phyloP scores from a whole-genome alignment of 2,329 filamentous ascomycete genomes.

The Fusarium coicis region DNA sequence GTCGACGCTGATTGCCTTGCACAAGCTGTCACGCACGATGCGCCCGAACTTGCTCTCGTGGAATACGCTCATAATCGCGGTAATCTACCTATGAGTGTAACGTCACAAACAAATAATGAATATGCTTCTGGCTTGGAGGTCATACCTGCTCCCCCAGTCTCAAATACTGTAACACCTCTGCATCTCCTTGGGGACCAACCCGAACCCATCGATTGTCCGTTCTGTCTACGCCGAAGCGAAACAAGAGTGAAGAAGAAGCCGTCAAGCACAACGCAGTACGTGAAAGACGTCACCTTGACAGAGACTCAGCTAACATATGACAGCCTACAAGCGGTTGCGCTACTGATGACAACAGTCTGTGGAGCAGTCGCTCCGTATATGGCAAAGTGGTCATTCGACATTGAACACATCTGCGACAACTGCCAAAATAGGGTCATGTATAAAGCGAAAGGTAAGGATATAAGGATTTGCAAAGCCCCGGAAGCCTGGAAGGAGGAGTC shows the following conservation, averaged over 20 bases:
- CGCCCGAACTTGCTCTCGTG: not conserved
- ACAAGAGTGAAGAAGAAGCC: not conserved
- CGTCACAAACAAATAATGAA: not conserved
- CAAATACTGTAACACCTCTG: not conserved
- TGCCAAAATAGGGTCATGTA: not conserved
- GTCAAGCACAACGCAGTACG: not conserved
- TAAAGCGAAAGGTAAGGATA: not conserved
- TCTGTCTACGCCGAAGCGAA: not conserved
- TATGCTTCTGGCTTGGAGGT: not conserved
- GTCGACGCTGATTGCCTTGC: not conserved
- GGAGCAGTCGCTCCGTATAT: not conserved
- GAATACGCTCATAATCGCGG: not conserved
- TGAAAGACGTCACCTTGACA: too few relatives aligned
- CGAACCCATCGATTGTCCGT: not conserved
- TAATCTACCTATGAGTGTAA: not conserved
- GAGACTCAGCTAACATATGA: fast-evolving
- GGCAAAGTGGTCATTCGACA: slow-evolving; percentile 1
- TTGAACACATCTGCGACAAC: not conserved
- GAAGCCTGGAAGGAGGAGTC: not conserved
- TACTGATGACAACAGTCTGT: not conserved
- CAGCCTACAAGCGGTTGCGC: not conserved
- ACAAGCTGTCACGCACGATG: not conserved
- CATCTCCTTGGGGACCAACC: not conserved
- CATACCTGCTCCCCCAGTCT: not conserved
- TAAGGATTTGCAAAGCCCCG: not conserved